phyloP scores from a whole-genome alignment of 768 basidiomycete species.

The Calocera viscosa region DNA sequence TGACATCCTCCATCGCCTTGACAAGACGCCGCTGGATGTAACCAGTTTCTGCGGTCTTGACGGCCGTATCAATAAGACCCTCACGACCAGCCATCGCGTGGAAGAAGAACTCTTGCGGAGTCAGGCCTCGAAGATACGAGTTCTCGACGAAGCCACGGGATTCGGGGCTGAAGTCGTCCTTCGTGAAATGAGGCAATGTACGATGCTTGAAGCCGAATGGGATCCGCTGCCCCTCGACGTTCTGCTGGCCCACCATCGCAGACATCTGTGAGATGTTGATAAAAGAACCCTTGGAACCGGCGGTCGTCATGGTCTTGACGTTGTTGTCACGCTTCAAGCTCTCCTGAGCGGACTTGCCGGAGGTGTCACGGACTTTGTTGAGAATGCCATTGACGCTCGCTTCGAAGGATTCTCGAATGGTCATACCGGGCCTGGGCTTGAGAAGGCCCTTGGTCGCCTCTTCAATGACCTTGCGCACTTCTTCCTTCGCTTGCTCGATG shows the following conservation, averaged over 20 bases:
- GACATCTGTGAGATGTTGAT: constrained; percentile 99
- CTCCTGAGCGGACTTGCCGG: constrained; percentile 94
- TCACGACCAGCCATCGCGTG: constrained; percentile 99
- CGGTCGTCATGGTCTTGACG: constrained; percentile 99
- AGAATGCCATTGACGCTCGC: constrained; percentile 80
- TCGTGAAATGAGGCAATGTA: constrained; percentile 91
- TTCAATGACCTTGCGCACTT: constrained; percentile 66
- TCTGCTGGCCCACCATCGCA: constrained; percentile 96
- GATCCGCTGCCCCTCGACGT: constrained; percentile 94
- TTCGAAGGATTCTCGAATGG: constrained; percentile 97
- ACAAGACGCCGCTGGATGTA: constrained; percentile 98
- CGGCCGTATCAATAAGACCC: constrained; percentile 96
- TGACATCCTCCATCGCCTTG: constrained; percentile 94
- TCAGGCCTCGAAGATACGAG: constrained; percentile 89
- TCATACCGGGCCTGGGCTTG: constrained; percentile 93
- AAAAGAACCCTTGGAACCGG: constrained; percentile 96
- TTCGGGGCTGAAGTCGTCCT: constrained; percentile 97
- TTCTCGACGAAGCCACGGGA: constrained; percentile 98
- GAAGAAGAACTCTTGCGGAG: constrained; percentile 99
- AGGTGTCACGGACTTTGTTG: constrained; percentile 87
- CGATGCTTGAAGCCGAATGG: constrained; percentile 97
- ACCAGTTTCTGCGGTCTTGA: constrained; percentile 98
- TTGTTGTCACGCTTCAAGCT: constrained; percentile 98
- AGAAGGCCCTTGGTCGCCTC: constrained; percentile 76
- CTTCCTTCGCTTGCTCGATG: constrained; percentile 66